Evolutionary conservation across 129 eudicot genomes (phyloP).

Genomic region (Flaveria trinervia): DNA sequence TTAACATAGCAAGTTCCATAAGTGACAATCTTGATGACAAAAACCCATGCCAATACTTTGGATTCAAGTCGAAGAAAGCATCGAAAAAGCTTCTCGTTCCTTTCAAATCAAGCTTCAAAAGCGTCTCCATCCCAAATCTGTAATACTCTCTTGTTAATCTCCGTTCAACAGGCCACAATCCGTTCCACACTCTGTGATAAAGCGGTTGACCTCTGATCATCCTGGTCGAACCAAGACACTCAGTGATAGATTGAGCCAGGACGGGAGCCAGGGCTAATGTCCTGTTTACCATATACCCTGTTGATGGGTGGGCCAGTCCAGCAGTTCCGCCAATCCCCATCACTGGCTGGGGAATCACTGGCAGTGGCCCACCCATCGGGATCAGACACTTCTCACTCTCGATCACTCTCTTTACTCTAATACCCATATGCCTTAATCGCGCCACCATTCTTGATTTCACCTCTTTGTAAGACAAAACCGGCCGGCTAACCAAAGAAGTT

Average conservation of each 20-base stretch:
- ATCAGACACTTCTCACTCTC: conserved; percentile 82
- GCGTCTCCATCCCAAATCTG: conserved; percentile 82
- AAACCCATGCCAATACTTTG: conserved; percentile 79
- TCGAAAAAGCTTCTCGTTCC: conserved; percentile 72
- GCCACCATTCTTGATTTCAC: conserved; percentile 69
- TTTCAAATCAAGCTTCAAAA: conserved; percentile 72
- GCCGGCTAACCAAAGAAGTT: conserved; percentile 75
- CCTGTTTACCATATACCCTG: conserved; percentile 80
- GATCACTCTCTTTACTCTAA: conserved; percentile 53
- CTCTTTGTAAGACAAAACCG: conserved; percentile 60
- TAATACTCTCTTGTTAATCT: conserved; percentile 60
- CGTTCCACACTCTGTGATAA: conserved; percentile 60
- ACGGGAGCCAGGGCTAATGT: conserved; percentile 58
- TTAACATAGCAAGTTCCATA: conserved; percentile 55
- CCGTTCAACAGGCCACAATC: conserved; percentile 72
- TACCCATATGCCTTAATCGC: conserved; percentile 75
- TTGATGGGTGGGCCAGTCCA: conserved; percentile 78
- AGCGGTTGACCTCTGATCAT: conserved; percentile 73
- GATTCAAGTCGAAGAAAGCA: conserved; percentile 71
- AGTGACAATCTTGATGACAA: conserved; percentile 71
- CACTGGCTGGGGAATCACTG: conserved; percentile 60
- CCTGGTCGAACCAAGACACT: conserved; percentile 78
- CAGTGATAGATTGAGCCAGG: conserved; percentile 50
- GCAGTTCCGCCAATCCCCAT: conserved; percentile 80
- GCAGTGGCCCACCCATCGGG: conserved; percentile 90